These are phyloP conservation scores for Rhizoclosmatium globosum DNA, from an alignment of 192 early-diverging fungal species.

Conservation along the genomic window DNA sequence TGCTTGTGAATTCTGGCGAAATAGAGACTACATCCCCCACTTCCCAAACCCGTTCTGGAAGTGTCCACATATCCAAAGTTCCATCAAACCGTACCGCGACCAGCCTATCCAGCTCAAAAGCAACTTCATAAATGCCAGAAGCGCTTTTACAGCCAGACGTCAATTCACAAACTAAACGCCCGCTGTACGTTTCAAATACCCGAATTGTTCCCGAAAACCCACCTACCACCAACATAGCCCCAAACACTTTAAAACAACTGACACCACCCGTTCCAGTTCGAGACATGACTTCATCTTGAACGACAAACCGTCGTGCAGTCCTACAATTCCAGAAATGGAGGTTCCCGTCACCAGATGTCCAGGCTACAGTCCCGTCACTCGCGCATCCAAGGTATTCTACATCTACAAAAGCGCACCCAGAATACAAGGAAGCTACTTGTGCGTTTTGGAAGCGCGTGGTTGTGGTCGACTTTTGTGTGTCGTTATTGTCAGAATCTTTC, in stretches of 20 bases:
- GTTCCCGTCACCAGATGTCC: conserved; percentile 17
- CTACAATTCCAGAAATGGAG: conserved; percentile 24
- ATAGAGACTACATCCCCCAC: background rate
- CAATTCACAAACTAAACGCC: conserved; percentile 2
- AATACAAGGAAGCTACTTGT: background rate
- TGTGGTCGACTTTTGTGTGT: too few relatives aligned
- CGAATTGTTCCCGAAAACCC: conserved; percentile 10
- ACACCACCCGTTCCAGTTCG: background rate
- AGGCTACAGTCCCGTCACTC: conserved; percentile 18
- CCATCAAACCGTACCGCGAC: conserved; percentile 29
- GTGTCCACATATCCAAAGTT: conserved; percentile 7
- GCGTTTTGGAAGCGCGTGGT: background rate
- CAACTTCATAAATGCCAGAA: conserved; percentile 10
- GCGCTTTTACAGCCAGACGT: background rate
- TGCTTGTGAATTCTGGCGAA: background rate
- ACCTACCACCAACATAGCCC: conserved; percentile 4
- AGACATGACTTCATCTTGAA: background rate
- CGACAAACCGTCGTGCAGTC: background rate
- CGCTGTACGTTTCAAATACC: conserved; percentile 27
- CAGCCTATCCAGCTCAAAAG: conserved; percentile 14
- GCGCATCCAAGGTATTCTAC: conserved; percentile 2
- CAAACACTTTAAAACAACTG: background rate
- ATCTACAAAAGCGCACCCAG: background rate
- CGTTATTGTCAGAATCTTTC: too few relatives aligned
- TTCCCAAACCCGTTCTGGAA: background rate